These are phyloP conservation scores for Fusarium odoratissimum DNA, from an alignment of 2,329 filamentous ascomycete species.

Conservation along the genomic window DNA sequence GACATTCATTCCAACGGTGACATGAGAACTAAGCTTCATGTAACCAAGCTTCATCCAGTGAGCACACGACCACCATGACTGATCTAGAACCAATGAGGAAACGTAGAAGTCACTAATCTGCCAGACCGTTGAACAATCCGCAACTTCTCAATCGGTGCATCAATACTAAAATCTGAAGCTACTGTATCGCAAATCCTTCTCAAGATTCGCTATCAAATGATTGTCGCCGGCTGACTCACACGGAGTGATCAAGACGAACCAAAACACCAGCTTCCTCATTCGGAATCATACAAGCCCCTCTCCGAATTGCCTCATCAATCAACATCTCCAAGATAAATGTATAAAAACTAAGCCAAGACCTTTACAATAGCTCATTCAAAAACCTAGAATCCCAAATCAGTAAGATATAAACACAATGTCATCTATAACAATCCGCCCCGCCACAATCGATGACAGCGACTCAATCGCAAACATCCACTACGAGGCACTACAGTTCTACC, in stretches of 20 bases:
- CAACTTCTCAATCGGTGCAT: neutral
- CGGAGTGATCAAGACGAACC: neutral
- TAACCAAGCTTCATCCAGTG: neutral
- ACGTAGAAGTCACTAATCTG: neutral
- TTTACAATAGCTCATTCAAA: neutral
- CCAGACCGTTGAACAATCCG: neutral
- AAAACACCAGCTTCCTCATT: constrained; percentile 33
- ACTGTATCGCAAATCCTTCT: neutral
- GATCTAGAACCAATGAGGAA: neutral
- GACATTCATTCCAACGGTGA: neutral
- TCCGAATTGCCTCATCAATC: neutral
- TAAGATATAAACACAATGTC: constrained; percentile 11
- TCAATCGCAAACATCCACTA: constrained; percentile 36
- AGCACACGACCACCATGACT: neutral
- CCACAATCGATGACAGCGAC: constrained; percentile 29
- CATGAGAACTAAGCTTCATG: neutral
- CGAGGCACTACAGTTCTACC: constrained; percentile 29
- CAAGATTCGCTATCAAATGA: neutral
- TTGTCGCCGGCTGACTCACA: constrained; percentile 30
- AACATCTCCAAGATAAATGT: neutral
- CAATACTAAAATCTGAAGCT: neutral
- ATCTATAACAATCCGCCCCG: constrained; percentile 29
- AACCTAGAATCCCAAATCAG: neutral
- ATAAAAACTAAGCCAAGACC: constrained; percentile 13
- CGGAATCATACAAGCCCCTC: constrained; percentile 10